Evolutionary conservation across 768 basidiomycete genomes (phyloP), one percentile per base, ranked within the genome.

Genomic region (Phlebiopsis flavidoalba): DNA sequence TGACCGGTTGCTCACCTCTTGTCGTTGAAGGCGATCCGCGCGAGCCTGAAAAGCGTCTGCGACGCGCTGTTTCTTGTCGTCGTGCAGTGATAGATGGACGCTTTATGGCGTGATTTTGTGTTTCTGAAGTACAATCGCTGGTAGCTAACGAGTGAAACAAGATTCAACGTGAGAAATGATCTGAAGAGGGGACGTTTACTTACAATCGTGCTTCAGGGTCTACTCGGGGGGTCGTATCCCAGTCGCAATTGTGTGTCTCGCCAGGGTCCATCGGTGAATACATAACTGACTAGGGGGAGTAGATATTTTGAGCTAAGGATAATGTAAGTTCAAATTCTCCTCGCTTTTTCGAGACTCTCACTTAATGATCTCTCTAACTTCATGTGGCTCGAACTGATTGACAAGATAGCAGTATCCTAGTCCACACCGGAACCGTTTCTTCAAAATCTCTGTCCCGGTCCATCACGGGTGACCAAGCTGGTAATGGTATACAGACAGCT

Each of bases 221-320:
- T 66, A 81, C 82, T 45, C 95, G 80, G 8, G n/a, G 97, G 97
- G 69, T 99, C 97, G 68, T 95, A 98, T 12, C 88, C 86, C 60
- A 94, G 88, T 49, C 85, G 84, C 37, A 98, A 81, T 53, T 95
- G 80, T 14, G 91, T 90, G 66, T 98, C 95, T 45, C 93, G 81
- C 88, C 91, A 98, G 2, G 95, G 95, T 0, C 97, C 97, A 65
- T 97, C 95, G 65, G 88, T 84, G 69, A 98, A 95, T 8, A 91
- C 88, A 68, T 95, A 99, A 58, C 87, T 88, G 3, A 89, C 84
- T 5, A 91, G 74, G 3, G 95, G 89, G 17, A 96, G 80, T 15
- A 94, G 78, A 6, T 85, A 74, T 70, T 95, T 96, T 12, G 91
- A 89, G 62, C 94, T 96, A 60, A 6, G 11, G 21, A 54, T 36